Base-by-base conservation (phyloP, 2,329 filamentous ascomycete species). In the Didymella lethalis region DNA sequence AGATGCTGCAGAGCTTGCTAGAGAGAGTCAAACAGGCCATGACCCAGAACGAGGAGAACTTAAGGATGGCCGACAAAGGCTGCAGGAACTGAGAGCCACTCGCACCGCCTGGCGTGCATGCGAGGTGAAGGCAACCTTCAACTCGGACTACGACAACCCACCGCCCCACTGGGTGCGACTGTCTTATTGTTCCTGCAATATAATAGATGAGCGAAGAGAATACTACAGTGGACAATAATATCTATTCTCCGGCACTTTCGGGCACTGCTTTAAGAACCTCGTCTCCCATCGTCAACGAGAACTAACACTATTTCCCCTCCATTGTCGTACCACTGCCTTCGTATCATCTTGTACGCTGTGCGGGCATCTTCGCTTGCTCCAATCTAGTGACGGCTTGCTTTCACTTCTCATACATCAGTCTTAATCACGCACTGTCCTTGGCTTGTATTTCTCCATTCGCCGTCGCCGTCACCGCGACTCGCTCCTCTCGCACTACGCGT, bases 11-110 rank as follows among this genome's bases (percentile, higher is more conserved):
- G 6, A 51, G 44, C 16, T 28, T 70, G 38, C 64, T 67, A 0
- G 26, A 57, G 38, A 61, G 64, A 32, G 64, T 67, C 1, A 44
- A 52, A 56, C 59, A 61, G 29, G 63, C 66, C 0, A 70, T 66
- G 48, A 59, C 53, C 29, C 63, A 64, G 61, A 68, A 68, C 20
- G 26, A 57, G 57, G 58, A 48, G 55, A 70, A 68, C 18, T 34
- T 66, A 41, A 58, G 44, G n/a, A 29, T 53, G 38, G 55, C 18
- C 14, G 49, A 49, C 23, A 20, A 12, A 7, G 55, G 44, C 2
- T 58, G 55, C 25, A 11, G 32, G 28, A 34, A 31, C 16, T 51
- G 29, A 51, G 5, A 18, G 38, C 8, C 10, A 16, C 23, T 10
- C 4, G 31, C 16, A 23, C 2, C 23, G 5, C 8, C 12, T n/a